Base-by-base conservation (phyloP, 257 asterid species). In the Solanum clarkiae region DNA sequence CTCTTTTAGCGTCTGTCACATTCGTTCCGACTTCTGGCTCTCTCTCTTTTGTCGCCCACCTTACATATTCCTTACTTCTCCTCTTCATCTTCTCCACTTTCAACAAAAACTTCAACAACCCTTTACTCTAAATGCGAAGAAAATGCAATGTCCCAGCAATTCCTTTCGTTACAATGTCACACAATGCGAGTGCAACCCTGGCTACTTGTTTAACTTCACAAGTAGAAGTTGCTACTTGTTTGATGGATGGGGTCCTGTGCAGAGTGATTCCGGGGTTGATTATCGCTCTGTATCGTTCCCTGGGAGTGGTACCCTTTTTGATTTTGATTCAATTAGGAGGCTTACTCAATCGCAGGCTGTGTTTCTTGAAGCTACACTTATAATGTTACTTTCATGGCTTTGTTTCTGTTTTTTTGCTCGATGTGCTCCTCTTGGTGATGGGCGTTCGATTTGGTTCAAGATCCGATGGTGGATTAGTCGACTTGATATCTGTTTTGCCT, bases 401-500 rank as follows among this genome's bases (percentile, higher is more conserved):
- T 86, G 85, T 60, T 94, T 94, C 87, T 96, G 99, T 93, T 86
- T 94, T 84, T 7, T 90, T 81, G 86, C 92, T 60, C 94, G 99
- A n/a, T 84, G 90, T 49, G 85, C 86, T 20, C 95, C 96, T 11
- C 90, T 93, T 6, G 89, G 93, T 32, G 94, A 96, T 53, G 98
- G 96, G 56, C 90, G 94, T 57, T 92, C 97, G 2, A 74, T 72
- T n/a, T 90, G 91, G 97, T 96, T 95, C 89, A 92, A 83, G 93
- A 88, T 95, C 87, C 93, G 99, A 17, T 96, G 99, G 99, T 92
- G 94, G 95, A 91, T 96, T 83, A 95, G 98, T 89, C 98, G 98
- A 55, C 93, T 95, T 45, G 99, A 96, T 68, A 85, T 95, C 84
- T 87, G 95, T 71, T 96, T 92, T 86, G 88, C 99, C 85, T 91